Percentiles rank a stretch among this genome's conserved stretches.
phyloP scores from a whole-genome alignment of 2,329 filamentous ascomycete species.

The Sclerotinia subarctica region DNA sequence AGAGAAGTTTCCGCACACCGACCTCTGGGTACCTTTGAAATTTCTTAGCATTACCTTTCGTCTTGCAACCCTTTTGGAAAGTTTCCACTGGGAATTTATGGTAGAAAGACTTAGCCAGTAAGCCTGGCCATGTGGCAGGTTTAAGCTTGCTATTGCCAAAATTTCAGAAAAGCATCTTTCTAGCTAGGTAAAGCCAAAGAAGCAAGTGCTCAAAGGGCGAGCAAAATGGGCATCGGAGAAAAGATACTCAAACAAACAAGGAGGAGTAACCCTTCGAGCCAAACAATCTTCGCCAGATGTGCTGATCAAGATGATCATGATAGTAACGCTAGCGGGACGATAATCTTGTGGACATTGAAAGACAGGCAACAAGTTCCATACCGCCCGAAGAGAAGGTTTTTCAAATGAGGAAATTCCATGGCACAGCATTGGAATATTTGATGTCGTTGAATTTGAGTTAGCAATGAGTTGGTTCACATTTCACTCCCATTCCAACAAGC shows the following conservation, averaged over 20 bases:
- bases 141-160: neutral
- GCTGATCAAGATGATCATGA: neutral
- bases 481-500: constrained; percentile 1
- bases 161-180: neutral
- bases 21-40: neutral
- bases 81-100: neutral
- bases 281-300: neutral
- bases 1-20: too few relatives aligned
- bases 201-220: neutral
- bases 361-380: neutral
- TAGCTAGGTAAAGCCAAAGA: neutral
- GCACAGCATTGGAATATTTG: neutral
- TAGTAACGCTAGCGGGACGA: neutral
- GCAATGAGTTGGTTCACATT: neutral
- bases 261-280: neutral
- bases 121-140: neutral
- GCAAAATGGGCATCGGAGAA: neutral
- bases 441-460: constrained; percentile 20
- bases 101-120: neutral
- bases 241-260: neutral
- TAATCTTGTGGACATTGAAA: too few relatives aligned
- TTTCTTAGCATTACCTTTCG: neutral
- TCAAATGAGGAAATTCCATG: neutral
- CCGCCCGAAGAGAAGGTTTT: neutral
- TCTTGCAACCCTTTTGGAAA: too few relatives aligned